phyloP scores from a whole-genome alignment of 495 filamentous ascomycete species.

The Aspergillus haitiensis region DNA sequence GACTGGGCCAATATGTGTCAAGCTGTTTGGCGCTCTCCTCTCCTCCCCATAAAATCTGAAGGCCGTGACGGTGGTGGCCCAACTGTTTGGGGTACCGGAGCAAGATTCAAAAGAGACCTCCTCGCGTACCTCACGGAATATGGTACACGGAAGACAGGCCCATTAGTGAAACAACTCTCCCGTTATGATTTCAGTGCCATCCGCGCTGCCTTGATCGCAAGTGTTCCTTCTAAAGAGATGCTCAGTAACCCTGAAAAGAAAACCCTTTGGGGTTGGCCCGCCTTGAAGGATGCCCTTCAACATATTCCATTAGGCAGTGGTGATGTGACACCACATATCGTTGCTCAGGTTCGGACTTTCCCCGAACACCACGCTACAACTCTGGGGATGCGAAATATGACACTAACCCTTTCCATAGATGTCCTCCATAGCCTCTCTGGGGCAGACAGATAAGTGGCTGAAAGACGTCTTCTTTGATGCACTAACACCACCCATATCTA shows the following conservation, averaged over 20 bases:
- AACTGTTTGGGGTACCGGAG: slow-evolving; percentile 56
- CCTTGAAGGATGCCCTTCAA: slow-evolving; percentile 59
- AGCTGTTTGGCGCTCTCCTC: slow-evolving; percentile 77
- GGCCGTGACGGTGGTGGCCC: slow-evolving; percentile 4
- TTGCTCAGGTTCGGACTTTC: slow-evolving; percentile 54
- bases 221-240: slow-evolving; percentile 67
- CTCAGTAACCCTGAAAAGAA: slow-evolving; percentile 31
- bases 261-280: slow-evolving; percentile 74
- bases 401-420: slow-evolving; percentile 35
- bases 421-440: slow-evolving; percentile 82
- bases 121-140: slow-evolving; percentile 73
- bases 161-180: slow-evolving; percentile 55
- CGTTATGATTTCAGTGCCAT: slow-evolving; percentile 70
- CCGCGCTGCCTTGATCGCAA: slow-evolving; percentile 72
- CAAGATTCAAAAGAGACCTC: slow-evolving; percentile 73
- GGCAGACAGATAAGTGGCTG: slow-evolving; percentile 73
- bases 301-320: slow-evolving; percentile 40
- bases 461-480: slow-evolving; percentile 62
- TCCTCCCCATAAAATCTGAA: slow-evolving; percentile 54
- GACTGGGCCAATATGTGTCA: slow-evolving; percentile 92
- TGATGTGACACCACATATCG: slow-evolving; percentile 54
- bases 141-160: slow-evolving; percentile 51
- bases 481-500: slow-evolving; percentile 33
- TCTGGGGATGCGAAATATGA: neutral
- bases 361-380: neutral